phyloP scores from a whole-genome alignment of 148 eudicot genomes.

The Drosera capensis region DNA sequence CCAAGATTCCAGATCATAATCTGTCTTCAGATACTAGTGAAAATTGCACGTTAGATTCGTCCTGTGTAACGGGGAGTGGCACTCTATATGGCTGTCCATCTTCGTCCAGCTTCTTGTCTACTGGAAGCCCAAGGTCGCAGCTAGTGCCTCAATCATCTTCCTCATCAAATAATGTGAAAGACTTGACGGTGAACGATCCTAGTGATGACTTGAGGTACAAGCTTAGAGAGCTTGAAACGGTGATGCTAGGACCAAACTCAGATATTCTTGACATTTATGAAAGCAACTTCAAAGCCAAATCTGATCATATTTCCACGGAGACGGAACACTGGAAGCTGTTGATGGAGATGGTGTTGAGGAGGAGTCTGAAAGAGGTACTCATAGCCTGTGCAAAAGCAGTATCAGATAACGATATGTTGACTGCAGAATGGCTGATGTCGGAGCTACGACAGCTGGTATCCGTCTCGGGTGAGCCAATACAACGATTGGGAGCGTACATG shows the following conservation, averaged over 20 bases:
- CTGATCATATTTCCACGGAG: constrained; percentile 1
- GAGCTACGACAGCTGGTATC: too few species aligned
- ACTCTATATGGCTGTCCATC: neutral
- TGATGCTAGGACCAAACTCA: constrained; percentile 30
- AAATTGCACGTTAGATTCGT: neutral
- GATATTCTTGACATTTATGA: constrained; percentile 8
- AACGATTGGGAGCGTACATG: constrained; percentile 50
- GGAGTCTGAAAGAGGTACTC: constrained; percentile 27
- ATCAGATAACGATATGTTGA: too few species aligned
- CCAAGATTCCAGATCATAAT: neutral
- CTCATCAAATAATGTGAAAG: neutral
- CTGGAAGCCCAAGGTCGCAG: neutral
- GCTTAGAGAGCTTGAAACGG: too few species aligned
- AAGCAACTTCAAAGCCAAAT: constrained; percentile 1
- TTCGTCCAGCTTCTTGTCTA: neutral
- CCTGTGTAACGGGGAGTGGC: neutral
- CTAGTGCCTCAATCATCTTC: too few species aligned
- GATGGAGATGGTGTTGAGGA: constrained; percentile 14
- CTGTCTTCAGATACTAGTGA: neutral
- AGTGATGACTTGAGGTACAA: too few species aligned
- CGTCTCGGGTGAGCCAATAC: constrained; percentile 43
- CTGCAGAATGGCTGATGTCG: too few species aligned
- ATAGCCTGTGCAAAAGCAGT: constrained; percentile 41
- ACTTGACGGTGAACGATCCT: neutral
- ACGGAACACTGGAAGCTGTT: constrained; percentile 15